These are phyloP conservation scores for Xylaria sp. DNA, from an alignment of 2,329 filamentous ascomycete genomes.

Conservation along the genomic window DNA sequence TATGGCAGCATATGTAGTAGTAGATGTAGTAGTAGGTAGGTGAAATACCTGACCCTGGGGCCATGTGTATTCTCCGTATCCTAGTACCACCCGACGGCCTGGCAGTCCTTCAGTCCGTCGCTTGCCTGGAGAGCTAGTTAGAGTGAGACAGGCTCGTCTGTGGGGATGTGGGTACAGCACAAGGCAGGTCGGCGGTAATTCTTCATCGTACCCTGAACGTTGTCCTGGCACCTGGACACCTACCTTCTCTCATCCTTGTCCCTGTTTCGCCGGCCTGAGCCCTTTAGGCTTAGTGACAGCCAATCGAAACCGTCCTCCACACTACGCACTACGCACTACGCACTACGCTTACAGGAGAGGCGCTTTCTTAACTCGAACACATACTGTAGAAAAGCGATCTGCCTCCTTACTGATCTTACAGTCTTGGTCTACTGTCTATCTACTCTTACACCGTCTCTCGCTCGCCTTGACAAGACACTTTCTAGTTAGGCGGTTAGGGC, in stretches of 20 bases:
- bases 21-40: too few relatives aligned
- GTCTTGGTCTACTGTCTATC: too few relatives aligned
- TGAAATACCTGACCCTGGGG: too few relatives aligned
- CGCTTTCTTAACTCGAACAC: slow-evolving; percentile 37
- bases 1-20: too few relatives aligned
- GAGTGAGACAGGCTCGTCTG: slow-evolving; percentile 32
- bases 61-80: slow-evolving; percentile 36
- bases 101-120: slow-evolving; percentile 29
- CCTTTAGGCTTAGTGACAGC: slow-evolving; percentile 42
- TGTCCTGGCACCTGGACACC: slow-evolving; percentile 35
- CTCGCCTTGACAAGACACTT: not conserved
- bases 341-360: too few relatives aligned
- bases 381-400: slow-evolving; percentile 38
- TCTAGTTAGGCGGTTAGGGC: too few relatives aligned
- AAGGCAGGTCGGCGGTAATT: slow-evolving; percentile 18
- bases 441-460: not conserved
- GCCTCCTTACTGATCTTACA: slow-evolving; percentile 34
- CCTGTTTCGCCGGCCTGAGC: slow-evolving; percentile 42
- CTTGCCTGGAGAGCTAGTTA: slow-evolving; percentile 30
- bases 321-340: too few relatives aligned
- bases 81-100: slow-evolving; percentile 30
- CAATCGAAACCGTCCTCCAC: slow-evolving; percentile 41
- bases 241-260: slow-evolving; percentile 42
- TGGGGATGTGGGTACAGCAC: slow-evolving; percentile 32
- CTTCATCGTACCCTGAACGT: slow-evolving; percentile 35